Conservation (phyloP, 768 basidiomycete genomes). For the Suillus weaverae region DNA sequence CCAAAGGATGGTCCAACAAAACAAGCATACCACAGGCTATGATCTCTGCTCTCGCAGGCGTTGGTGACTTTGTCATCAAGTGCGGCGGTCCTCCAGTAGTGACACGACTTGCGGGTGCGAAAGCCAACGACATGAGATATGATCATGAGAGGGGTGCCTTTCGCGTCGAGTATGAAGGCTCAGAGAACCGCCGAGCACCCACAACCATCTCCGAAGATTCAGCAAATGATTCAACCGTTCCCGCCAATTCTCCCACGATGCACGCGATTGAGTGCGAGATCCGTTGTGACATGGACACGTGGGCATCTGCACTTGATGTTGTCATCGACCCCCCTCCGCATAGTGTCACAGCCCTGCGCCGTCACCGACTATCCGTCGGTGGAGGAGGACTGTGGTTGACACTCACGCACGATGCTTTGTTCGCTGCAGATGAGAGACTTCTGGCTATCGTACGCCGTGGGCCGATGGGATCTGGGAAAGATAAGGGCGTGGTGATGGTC, state of each 20-base stretch:
- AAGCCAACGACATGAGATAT: conserved; percentile 70
- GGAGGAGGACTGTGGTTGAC: conserved; percentile 97
- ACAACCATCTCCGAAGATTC: conserved; percentile 18
- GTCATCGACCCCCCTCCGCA: conserved; percentile 93
- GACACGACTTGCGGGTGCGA: conserved; percentile 80
- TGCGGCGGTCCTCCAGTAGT: conserved; percentile 93
- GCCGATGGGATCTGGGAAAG: conserved; percentile 56
- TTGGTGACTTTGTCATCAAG: conserved; percentile 95
- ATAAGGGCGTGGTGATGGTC: conserved; percentile 82
- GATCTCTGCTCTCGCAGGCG: conserved; percentile 84
- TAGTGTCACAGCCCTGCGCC: conserved; percentile 74
- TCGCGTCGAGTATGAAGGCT: conserved; percentile 81
- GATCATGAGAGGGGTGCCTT: conserved; percentile 85
- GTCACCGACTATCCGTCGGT: conserved; percentile 81
- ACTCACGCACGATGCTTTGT: conserved; percentile 80
- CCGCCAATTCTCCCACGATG: conserved; percentile 23
- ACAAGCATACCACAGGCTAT: conserved; percentile 89
- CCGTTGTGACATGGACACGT: conserved; percentile 88
- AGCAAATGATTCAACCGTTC: conserved; percentile 15
- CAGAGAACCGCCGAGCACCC: conserved; percentile 45
- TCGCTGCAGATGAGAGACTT: conserved; percentile 74
- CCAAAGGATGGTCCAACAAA: conserved; percentile 96
- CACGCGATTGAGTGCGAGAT: conserved; percentile 84
- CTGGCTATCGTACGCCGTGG: conserved; percentile 74
- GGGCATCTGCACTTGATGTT: conserved; percentile 81